Evolutionary conservation across 2,329 filamentous ascomycete species (phyloP).

Genomic region (Colletotrichum theobromicola): DNA sequence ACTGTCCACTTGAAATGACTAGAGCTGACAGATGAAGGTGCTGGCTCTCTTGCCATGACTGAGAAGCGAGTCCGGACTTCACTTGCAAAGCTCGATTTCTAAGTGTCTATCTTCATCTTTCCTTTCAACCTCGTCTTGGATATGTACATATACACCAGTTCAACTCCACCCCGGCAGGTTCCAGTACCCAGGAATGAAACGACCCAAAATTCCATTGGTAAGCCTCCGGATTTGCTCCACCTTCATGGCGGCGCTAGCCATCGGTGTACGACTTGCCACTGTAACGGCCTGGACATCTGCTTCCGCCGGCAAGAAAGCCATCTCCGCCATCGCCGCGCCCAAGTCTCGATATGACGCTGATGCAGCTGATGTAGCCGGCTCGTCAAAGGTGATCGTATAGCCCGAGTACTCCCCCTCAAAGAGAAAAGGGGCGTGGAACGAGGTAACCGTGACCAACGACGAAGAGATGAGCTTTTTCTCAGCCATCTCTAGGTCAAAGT

Average conservation of each 20-base stretch:
- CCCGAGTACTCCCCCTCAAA: neutral
- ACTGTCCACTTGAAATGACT: neutral
- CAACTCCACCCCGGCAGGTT: neutral
- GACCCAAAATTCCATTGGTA: neutral
- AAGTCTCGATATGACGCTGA: neutral
- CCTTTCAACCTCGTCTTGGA: neutral
- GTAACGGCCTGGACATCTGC: neutral
- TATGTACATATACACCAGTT: no score
- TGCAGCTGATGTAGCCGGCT: neutral
- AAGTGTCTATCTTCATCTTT: neutral
- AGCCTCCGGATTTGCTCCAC: neutral
- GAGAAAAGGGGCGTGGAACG: neutral
- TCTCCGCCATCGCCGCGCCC: neutral
- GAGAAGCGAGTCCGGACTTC: neutral
- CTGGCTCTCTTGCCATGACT: neutral
- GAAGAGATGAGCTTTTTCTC: neutral
- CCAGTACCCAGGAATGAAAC: neutral
- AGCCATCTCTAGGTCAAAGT: neutral
- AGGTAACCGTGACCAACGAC: neutral
- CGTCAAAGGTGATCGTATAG: neutral
- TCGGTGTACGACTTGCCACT: neutral
- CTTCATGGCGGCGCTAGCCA: rapidly evolving
- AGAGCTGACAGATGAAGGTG: neutral
- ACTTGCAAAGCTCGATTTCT: neutral
- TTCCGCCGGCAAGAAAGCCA: neutral